Percentiles rank a stretch among this genome's conserved stretches.
These are phyloP conservation scores for Planoprotostelium fungivorum DNA, from an alignment of 78 protist genomes.

Conservation along the genomic window DNA sequence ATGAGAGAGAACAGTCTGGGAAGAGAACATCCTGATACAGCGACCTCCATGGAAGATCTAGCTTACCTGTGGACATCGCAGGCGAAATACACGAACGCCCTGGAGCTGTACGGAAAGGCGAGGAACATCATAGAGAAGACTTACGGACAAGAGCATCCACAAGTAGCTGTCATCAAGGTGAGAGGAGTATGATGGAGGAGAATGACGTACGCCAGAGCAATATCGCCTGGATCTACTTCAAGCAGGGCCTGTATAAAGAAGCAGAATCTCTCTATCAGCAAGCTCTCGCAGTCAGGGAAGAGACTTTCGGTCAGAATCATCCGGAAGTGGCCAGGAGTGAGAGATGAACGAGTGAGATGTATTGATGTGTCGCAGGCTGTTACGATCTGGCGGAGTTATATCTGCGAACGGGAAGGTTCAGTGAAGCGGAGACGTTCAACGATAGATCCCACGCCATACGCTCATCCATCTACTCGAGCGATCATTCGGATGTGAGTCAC, in stretches of 20 bases:
- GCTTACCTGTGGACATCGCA: neutral
- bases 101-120: neutral
- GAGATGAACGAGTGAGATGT: neutral
- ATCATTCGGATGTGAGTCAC: neutral
- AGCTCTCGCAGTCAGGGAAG: neutral
- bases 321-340: neutral
- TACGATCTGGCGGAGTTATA: neutral
- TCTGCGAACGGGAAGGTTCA: neutral
- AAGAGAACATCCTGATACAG: neutral
- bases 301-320: neutral
- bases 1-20: neutral
- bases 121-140: neutral
- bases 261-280: neutral
- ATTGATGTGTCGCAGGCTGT: neutral
- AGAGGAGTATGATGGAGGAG: neutral
- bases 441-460: neutral
- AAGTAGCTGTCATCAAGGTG: neutral
- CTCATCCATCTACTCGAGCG: neutral
- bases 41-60: neutral
- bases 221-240: neutral
- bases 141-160: neutral
- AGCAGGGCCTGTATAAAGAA: neutral
- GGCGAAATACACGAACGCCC: neutral
- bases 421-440: neutral
- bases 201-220: neutral